Evolutionary conservation across 225 moss, liverwort and hornwort species (phyloP).

Genomic region (Climacium dendroides): DNA sequence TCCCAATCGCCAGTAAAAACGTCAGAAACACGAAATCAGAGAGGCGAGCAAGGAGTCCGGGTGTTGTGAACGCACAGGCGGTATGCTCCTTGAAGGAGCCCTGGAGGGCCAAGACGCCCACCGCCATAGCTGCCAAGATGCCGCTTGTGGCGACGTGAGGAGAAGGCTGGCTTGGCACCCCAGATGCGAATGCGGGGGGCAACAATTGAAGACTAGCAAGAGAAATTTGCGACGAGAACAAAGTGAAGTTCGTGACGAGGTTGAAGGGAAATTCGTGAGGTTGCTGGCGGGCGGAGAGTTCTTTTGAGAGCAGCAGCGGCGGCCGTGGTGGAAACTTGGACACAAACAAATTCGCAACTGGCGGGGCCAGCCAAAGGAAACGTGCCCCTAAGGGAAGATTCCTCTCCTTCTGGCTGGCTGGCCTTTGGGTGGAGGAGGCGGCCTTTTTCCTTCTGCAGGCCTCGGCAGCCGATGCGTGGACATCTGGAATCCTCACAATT

Average conservation of each 20-base stretch:
- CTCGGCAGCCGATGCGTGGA: neutral
- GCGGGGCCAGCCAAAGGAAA: neutral
- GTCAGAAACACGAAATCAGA: neutral
- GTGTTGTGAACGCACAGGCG: constrained; percentile 34
- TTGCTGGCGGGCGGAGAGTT: neutral
- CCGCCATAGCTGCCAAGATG: constrained; percentile 17
- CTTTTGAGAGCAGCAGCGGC: neutral
- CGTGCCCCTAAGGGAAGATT: neutral
- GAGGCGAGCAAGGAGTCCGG: neutral
- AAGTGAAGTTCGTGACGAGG: neutral
- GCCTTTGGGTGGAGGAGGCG: neutral
- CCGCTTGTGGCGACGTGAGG: neutral
- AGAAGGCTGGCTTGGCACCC: neutral
- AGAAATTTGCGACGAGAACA: neutral
- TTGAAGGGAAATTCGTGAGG: neutral
- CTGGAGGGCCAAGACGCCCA: constrained; percentile 86
- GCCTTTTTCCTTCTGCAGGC: neutral
- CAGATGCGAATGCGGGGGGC: neutral
- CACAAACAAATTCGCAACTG: neutral
- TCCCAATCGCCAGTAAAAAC: neutral
- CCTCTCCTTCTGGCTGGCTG: neutral
- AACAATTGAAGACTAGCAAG: neutral
- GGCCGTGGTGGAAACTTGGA: neutral
- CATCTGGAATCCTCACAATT: neutral
- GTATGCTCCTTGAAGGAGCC: constrained; percentile 95